phyloP scores from a whole-genome alignment of 2,329 filamentous ascomycete genomes.

The Aspergillus pseudoviridinutans region DNA sequence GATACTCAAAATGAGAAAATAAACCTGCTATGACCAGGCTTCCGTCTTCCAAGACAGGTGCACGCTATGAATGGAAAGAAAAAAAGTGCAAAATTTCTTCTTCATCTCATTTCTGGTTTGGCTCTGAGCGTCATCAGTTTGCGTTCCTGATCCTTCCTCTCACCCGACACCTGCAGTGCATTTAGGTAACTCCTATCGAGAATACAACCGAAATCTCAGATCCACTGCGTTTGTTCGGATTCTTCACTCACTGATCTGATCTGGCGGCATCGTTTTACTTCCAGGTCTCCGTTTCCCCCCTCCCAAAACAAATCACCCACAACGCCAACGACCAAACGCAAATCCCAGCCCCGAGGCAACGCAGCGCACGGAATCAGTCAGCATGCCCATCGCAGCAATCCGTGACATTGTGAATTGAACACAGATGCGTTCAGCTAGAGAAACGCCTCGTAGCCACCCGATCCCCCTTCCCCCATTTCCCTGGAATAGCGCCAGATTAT shows the following conservation, averaged over 20 bases:
- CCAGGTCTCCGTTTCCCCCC: neutral
- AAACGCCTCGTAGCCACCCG: neutral
- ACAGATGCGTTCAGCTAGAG: neutral
- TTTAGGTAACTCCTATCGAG: neutral
- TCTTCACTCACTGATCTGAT: neutral
- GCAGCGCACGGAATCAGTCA: neutral
- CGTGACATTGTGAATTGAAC: neutral
- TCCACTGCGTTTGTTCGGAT: neutral
- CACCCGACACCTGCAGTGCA: neutral
- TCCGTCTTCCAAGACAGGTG: conserved; percentile 11
- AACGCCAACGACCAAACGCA: neutral
- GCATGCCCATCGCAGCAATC: neutral
- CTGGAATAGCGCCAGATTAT: conserved; percentile 66
- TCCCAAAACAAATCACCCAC: neutral
- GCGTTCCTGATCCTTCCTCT: conserved; percentile 19
- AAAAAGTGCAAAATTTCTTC: conserved; percentile 3
- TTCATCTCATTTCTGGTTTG: neutral
- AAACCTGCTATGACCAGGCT: conserved; percentile 15
- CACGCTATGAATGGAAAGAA: conserved; percentile 18
- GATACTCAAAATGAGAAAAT: conserved; percentile 17
- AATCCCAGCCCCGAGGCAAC: neutral
- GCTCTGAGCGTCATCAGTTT: neutral
- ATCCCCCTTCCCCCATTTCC: neutral
- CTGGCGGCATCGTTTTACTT: neutral
- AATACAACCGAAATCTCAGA: neutral